Conservation (phyloP, 2,329 filamentous ascomycete species). For the Pseudocercospora macadamiae region DNA sequence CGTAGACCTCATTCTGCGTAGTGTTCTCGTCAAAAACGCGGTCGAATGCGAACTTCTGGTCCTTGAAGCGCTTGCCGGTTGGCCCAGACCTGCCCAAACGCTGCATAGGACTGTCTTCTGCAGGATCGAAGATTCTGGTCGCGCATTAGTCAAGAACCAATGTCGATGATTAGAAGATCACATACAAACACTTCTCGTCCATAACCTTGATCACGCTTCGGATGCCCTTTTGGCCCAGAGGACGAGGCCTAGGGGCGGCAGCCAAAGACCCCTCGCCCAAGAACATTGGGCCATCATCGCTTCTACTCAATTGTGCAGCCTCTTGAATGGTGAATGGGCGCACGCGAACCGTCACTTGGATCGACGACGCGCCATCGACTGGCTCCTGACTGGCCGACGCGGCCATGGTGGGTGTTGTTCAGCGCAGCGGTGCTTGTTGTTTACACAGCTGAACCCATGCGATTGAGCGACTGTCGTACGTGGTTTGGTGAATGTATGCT, state of each 20-base stretch:
- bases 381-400: constrained; percentile 11
- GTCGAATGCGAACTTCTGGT: constrained; percentile 97
- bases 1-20: constrained; percentile 90
- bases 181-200: constrained; percentile 93
- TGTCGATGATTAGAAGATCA: not conserved
- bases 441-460: constrained; percentile 6
- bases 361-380: constrained; percentile 51
- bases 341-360: constrained; percentile 61
- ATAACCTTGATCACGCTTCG: constrained; percentile 93
- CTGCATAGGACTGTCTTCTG: constrained; percentile 90
- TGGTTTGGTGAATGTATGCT: not conserved
- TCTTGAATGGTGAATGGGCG: constrained; percentile 80
- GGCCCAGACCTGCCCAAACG: constrained; percentile 78
- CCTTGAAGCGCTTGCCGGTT: constrained; percentile 88
- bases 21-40: constrained; percentile 95
- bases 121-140: constrained; percentile 88
- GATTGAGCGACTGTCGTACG: constrained; percentile 3
- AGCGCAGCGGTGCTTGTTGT: constrained; percentile 10
- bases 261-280: constrained; percentile 96
- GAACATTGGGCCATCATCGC: constrained; percentile 85
- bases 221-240: constrained; percentile 82
- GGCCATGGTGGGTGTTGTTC: constrained; percentile 20
- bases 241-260: constrained; percentile 80
- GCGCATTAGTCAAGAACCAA: not conserved
- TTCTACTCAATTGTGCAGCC: constrained; percentile 81